A percentile compares a stretch with the other conserved stretches of the same genome.
Evolutionary conservation across 108 stramenopile species (phyloP).

Genomic region (Thalassiosira profunda): DNA sequence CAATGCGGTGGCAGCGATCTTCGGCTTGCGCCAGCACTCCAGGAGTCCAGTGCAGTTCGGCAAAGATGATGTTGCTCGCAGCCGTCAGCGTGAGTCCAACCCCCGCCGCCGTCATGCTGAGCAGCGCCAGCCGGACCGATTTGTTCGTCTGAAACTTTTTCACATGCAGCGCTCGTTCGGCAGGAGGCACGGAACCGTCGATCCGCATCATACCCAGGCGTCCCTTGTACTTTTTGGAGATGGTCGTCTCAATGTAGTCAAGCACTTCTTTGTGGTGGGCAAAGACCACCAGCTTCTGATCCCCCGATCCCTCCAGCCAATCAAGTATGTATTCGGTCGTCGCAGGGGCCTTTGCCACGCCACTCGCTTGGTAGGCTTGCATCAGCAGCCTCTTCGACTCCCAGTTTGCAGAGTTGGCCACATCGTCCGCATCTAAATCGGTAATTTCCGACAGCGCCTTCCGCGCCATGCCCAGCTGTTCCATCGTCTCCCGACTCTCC

Average conservation of each 20-base stretch:
- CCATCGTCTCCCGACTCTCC: slow-evolving; percentile 45
- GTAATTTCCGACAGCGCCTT: slow-evolving; percentile 44
- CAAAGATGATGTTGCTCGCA: slow-evolving; percentile 74
- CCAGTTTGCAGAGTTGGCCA: slow-evolving; percentile 51
- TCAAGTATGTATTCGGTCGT: slow-evolving; percentile 77
- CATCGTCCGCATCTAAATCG: slow-evolving; percentile 47
- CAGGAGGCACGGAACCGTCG: slow-evolving; percentile 78
- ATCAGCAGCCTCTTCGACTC: slow-evolving; percentile 75
- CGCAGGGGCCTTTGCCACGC: slow-evolving; percentile 78
- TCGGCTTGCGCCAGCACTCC: slow-evolving; percentile 94
- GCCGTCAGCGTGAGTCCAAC: slow-evolving; percentile 94
- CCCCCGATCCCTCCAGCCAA: slow-evolving; percentile 68
- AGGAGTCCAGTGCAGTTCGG: slow-evolving; percentile 90
- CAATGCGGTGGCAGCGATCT: slow-evolving; percentile 96
- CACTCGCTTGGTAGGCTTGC: slow-evolving; percentile 85
- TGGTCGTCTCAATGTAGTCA: slow-evolving; percentile 65
- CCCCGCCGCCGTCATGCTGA: slow-evolving; percentile 94
- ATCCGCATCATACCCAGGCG: slow-evolving; percentile 79
- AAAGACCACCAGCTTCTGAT: slow-evolving; percentile 89
- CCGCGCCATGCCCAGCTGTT: slow-evolving; percentile 49
- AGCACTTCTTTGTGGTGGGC: slow-evolving; percentile 91
- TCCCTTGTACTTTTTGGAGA: slow-evolving; percentile 64
- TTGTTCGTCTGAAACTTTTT: slow-evolving; percentile 84
- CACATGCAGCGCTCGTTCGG: slow-evolving; percentile 82
- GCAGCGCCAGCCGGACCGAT: slow-evolving; percentile 70